Evolutionary conservation across 2,329 filamentous ascomycete genomes (phyloP).

Genomic region (Dothidotthia symphoricarpi): DNA sequence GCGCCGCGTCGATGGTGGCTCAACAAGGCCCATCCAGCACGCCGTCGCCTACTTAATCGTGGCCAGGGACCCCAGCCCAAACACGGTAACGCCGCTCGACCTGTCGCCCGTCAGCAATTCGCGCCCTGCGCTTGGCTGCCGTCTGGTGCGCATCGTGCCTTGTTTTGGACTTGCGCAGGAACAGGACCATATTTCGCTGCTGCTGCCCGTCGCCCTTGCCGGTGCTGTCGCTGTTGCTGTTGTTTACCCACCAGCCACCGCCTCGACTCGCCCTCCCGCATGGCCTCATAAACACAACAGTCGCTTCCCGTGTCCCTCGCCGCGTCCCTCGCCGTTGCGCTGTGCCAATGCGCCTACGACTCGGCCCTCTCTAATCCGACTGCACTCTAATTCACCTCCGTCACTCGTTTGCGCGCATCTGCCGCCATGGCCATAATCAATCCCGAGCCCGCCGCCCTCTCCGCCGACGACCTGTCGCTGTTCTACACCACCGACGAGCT

Average conservation of each 20-base stretch:
- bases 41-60: no score
- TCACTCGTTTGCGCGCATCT: constrained; percentile 33
- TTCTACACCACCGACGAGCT: constrained; percentile 87
- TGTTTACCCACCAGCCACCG: no score
- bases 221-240: constrained; percentile 13
- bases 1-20: no score
- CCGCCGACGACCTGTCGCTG: constrained; percentile 77
- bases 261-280: constrained; percentile 11
- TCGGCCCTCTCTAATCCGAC: constrained; percentile 6
- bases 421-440: constrained; percentile 77
- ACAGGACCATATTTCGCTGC: no score
- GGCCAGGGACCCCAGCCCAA: no score
- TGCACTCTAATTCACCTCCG: constrained; percentile 17
- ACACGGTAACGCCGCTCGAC: no score
- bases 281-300: constrained; percentile 8
- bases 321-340: constrained; percentile 12
- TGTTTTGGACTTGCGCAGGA: constrained; percentile 17
- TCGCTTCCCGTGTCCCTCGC: constrained; percentile 5
- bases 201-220: constrained; percentile 1
- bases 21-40: neutral
- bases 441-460: constrained; percentile 71
- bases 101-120: constrained; percentile 23
- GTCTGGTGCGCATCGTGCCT: constrained; percentile 12
- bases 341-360: constrained; percentile 23
- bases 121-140: constrained; percentile 29